phyloP scores from a whole-genome alignment of 1,139 yeast species.

The Debaryomyces psychrophilus region DNA sequence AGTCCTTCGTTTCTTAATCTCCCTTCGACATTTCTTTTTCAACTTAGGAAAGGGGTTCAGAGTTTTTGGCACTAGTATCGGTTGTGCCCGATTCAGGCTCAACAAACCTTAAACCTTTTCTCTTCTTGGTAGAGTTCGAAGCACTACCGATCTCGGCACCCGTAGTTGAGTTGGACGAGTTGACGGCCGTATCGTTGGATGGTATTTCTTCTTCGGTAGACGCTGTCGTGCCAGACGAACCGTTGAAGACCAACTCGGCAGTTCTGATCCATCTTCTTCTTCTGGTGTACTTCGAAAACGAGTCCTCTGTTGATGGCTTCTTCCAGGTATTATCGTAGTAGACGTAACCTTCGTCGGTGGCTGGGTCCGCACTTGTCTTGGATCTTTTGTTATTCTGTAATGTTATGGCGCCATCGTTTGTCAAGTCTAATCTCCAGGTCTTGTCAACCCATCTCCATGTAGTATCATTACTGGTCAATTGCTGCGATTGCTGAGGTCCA shows the following conservation, averaged over 20 bases:
- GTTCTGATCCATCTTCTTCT: constrained; percentile 95
- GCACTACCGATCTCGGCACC: constrained; percentile 12
- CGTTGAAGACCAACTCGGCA: constrained; percentile 72
- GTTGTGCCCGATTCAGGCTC: constrained; percentile 23
- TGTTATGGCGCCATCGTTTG: constrained; percentile 85
- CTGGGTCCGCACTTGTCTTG: constrained; percentile 77
- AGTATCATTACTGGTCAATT: constrained; percentile 50
- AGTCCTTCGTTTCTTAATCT: constrained; percentile 1
- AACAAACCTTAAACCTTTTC: constrained; percentile 46
- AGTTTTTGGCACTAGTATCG: constrained; percentile 18
- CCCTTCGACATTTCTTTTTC: constrained; percentile 17
- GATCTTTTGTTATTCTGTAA: constrained; percentile 63
- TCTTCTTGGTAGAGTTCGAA: constrained; percentile 22
- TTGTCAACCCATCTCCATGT: constrained; percentile 94
- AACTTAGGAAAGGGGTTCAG: constrained; percentile 11
- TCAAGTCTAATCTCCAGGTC: constrained; percentile 86
- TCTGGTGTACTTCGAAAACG: constrained; percentile 88
- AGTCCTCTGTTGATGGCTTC: constrained; percentile 83
- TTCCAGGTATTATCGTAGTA: constrained; percentile 95
- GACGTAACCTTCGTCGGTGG: constrained; percentile 80
- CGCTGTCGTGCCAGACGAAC: constrained; percentile 14
- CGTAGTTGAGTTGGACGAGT: not conserved
- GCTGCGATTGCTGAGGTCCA: constrained; percentile 21
- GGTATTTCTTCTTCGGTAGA: constrained; percentile 15
- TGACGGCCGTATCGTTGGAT: constrained; percentile 4